phyloP scores from a whole-genome alignment of 805 yeast species.

The Schwanniomyces sp. region DNA sequence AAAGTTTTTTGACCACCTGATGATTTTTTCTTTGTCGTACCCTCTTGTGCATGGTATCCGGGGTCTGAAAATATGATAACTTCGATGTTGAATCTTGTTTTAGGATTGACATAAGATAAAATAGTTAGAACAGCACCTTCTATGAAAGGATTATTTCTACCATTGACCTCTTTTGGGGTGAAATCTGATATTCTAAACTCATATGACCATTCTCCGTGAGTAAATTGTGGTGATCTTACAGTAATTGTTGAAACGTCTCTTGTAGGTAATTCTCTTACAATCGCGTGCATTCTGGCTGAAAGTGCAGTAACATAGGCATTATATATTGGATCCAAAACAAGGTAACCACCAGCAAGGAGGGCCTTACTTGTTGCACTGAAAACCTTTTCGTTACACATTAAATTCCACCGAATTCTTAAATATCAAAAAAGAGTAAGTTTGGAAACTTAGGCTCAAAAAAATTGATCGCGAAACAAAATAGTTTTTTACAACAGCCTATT shows the following conservation, averaged over 20 bases:
- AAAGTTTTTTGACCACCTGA: conserved; percentile 45
- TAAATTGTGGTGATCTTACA: conserved; percentile 77
- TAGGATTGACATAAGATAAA: conserved; percentile 49
- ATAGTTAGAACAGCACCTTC: conserved; percentile 60
- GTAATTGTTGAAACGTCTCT: conserved; percentile 24
- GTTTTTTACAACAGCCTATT: neutral
- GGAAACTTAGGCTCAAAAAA: neutral
- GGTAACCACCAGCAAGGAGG: conserved; percentile 88
- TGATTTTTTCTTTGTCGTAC: conserved; percentile 35
- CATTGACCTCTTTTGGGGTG: conserved; percentile 25
- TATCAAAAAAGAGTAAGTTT: neutral
- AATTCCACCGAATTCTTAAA: neutral
- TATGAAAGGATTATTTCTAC: conserved; percentile 67
- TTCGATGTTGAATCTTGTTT: conserved; percentile 26
- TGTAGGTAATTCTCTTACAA: conserved; percentile 28
- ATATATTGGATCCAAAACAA: conserved; percentile 79
- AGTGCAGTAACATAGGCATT: conserved; percentile 81
- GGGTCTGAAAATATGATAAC: conserved; percentile 80
- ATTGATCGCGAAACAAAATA: neutral
- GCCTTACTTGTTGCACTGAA: conserved; percentile 98
- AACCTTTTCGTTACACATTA: conserved; percentile 33
- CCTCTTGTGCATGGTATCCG: conserved; percentile 80
- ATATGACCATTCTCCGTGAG: conserved; percentile 68
- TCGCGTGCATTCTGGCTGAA: conserved; percentile 86
- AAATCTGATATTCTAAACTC: conserved; percentile 10